These are phyloP conservation scores for Paxillus involutus DNA, from an alignment of 768 basidiomycete species.

Conservation along the genomic window DNA sequence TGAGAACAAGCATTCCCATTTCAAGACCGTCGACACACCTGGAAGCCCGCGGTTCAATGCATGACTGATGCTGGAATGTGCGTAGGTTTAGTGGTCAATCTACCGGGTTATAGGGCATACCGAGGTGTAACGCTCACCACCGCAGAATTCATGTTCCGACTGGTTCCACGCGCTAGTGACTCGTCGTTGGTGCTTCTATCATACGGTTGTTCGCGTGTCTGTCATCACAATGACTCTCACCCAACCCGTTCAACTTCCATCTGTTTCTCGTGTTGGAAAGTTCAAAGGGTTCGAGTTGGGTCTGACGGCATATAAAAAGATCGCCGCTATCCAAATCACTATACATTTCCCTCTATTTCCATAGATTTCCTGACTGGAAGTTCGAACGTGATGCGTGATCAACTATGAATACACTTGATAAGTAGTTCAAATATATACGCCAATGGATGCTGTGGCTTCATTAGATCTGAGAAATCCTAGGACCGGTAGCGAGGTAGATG, in stretches of 20 bases:
- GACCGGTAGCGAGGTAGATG: neutral
- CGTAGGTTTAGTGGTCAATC: too few species aligned
- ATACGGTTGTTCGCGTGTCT: neutral
- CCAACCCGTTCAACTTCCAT: too few species aligned
- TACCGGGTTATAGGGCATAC: too few species aligned
- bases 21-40: constrained; percentile 35
- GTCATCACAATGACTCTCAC: neutral
- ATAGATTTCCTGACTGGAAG: neutral
- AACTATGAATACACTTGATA: constrained; percentile 3
- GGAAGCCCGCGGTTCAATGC: constrained; percentile 30
- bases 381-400: neutral
- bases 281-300: too few species aligned
- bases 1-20: neutral
- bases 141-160: too few species aligned
- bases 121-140: too few species aligned
- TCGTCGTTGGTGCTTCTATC: too few species aligned
- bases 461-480: neutral
- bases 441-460: neutral
- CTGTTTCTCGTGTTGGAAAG: too few species aligned
- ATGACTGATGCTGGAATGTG: neutral
- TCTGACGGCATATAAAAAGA: too few species aligned
- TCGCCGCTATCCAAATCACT: too few species aligned
- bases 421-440: constrained; percentile 6
- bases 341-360: too few species aligned
- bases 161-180: too few species aligned